These are phyloP conservation scores for Suhomyces sp. DNA, from an alignment of 805 yeast species.

Conservation along the genomic window DNA sequence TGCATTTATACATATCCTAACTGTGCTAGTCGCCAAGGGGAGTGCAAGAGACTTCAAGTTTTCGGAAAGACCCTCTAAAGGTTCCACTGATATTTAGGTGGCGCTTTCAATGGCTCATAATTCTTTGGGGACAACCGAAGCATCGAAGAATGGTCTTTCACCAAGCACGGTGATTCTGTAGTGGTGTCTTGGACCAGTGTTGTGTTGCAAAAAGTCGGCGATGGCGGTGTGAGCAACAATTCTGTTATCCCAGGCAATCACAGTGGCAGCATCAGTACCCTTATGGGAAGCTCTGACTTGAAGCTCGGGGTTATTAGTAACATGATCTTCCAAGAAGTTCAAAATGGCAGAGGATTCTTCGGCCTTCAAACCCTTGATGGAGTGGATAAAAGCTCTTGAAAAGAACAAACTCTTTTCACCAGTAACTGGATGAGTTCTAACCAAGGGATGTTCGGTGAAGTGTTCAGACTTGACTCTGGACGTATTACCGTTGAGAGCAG, in stretches of 20 bases:
- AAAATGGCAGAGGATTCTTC: slow-evolving; percentile 22
- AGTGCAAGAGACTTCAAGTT: too few relatives aligned
- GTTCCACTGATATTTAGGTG: too few relatives aligned
- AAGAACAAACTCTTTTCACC: slow-evolving; percentile 24
- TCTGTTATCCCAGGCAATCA: slow-evolving; percentile 29
- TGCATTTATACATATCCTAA: too few relatives aligned
- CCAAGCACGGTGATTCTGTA: slow-evolving; percentile 26
- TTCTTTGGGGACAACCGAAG: too few relatives aligned
- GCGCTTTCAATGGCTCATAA: too few relatives aligned
- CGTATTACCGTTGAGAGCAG: slow-evolving; percentile 13
- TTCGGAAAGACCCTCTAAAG: too few relatives aligned
- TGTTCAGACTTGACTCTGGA: slow-evolving; percentile 20
- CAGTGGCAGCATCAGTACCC: slow-evolving; percentile 23
- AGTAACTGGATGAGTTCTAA: slow-evolving; percentile 30
- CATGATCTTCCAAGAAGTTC: slow-evolving; percentile 22
- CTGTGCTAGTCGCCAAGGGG: too few relatives aligned
- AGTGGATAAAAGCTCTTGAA: slow-evolving; percentile 21
- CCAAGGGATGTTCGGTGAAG: slow-evolving; percentile 27
- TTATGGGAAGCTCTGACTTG: slow-evolving; percentile 26
- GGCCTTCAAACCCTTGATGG: slow-evolving; percentile 23
- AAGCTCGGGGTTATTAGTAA: slow-evolving; percentile 22
- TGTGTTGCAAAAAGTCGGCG: slow-evolving; percentile 22
- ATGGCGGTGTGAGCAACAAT: slow-evolving; percentile 22
- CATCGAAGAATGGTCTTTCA: slow-evolving; percentile 23
- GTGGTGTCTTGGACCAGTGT: slow-evolving; percentile 25